A percentile compares a stretch with the other conserved stretches of the same genome.
Evolutionary conservation across 345 rosid species (phyloP).

Genomic region (Eucalyptus lansdowneana): DNA sequence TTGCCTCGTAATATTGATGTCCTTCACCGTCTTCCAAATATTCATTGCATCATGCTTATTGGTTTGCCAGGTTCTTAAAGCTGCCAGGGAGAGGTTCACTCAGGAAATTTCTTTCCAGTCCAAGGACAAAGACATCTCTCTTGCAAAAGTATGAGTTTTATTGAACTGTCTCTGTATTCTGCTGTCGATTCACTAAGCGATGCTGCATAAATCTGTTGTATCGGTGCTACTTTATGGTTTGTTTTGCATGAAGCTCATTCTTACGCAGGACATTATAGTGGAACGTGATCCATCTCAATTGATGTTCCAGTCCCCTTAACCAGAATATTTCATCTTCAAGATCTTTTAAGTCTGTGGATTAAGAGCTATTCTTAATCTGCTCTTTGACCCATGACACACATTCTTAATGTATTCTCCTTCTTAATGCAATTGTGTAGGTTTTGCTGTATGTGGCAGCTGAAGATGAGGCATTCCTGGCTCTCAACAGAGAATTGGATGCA

Average conservation of each 20-base stretch:
- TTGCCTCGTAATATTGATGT: neutral
- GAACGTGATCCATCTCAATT: neutral
- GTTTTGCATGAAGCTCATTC: neutral
- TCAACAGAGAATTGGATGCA: constrained; percentile 50
- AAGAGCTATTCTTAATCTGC: neutral
- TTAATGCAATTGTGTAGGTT: constrained; percentile 24
- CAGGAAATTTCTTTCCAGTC: constrained; percentile 60
- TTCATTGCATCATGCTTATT: constrained; percentile 1
- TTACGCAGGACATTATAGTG: neutral
- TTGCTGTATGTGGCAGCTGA: constrained; percentile 80
- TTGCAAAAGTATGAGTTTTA: constrained; percentile 43
- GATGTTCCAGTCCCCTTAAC: neutral
- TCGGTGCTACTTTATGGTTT: neutral
- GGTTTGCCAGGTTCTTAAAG: constrained; percentile 36
- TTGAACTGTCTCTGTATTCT: neutral
- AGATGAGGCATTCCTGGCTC: constrained; percentile 68
- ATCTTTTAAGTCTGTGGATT: neutral
- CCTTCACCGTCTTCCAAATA: neutral
- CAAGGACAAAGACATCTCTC: constrained; percentile 67
- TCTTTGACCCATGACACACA: neutral
- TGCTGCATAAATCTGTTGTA: neutral
- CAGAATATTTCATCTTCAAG: neutral
- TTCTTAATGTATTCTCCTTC: neutral
- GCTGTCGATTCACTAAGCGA: neutral
- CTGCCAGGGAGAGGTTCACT: constrained; percentile 59